Base-by-base conservation (phyloP, 208 protist species). In the Trypanosoma cruzi region DNA sequence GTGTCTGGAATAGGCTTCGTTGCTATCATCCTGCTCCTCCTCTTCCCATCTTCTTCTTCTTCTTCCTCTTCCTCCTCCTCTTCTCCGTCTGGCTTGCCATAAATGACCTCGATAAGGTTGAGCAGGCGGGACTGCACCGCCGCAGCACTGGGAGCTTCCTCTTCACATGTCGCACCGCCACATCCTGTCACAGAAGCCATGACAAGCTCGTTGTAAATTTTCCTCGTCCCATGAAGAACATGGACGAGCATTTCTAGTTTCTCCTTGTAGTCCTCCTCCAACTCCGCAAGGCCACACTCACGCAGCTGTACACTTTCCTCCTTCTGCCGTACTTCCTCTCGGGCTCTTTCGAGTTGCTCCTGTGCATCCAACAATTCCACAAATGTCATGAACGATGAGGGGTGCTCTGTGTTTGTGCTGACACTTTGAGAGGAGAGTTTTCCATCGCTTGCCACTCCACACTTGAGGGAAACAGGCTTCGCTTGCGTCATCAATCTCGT, bases 351-450 rank as follows among this genome's bases (percentile, higher is more conserved):
- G 1, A 73, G 24, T 37, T 63, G n/a, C 68, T 52, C 57, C 40
- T 73, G 68, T n/a, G 68, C 68, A 59, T 64, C 58, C 37, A 73
- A 42, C 20, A 73, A 22, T 16, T 67, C 68, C 22, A 54, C 57
- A 65, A 67, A 73, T 16, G 68, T 58, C 68, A 73, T 73, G 7
- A 73, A 54, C 2, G 56, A 31, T 14, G 68, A 73, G 7, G 68
- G 68, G 37, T 64, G 22, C 8, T 10, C 7, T 4, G 68, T 67
- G 37, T 73, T 73, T n/a, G 54, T 34, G 32, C 46, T 58, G 37
- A 63, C 29, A 29, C 50, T 57, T 29, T 54, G 36, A 34, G n/a
- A 66, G n/a, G 28, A 50, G 40, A 66, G 44, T 22, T 49, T 24
- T 1, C 5, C n/a, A 56, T 6, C 3, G 22, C 4, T 34, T 22